These are phyloP conservation scores for Neurospora sp. DNA, from an alignment of 495 filamentous ascomycete genomes.

Conservation along the genomic window DNA sequence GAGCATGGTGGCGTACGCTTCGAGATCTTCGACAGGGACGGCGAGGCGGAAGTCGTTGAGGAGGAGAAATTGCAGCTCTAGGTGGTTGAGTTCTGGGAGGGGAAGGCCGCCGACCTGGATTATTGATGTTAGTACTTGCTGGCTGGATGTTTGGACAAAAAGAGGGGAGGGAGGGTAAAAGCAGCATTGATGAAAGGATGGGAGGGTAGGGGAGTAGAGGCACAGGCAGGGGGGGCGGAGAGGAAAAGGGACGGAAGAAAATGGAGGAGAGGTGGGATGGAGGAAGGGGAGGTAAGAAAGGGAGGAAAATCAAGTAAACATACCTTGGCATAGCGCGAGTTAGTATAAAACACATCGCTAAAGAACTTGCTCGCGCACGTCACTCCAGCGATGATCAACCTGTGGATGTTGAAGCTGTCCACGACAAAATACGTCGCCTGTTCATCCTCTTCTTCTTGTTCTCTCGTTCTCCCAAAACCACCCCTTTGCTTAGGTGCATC, in stretches of 20 bases:
- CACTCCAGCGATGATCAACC: slow-evolving; percentile 92
- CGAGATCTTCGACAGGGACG: slow-evolving; percentile 88
- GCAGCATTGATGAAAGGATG: too few species aligned
- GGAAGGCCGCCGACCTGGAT: slow-evolving; percentile 86
- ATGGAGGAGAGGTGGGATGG: neutral
- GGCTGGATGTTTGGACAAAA: neutral
- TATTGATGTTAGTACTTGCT: neutral
- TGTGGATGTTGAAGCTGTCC: slow-evolving; percentile 98
- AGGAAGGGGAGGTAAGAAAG: neutral
- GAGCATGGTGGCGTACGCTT: slow-evolving; percentile 96
- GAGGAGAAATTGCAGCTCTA: slow-evolving; percentile 92
- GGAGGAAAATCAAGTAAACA: slow-evolving; percentile 7
- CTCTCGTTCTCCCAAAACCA: neutral
- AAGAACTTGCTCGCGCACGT: slow-evolving; percentile 99
- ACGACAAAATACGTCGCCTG: slow-evolving; percentile 76
- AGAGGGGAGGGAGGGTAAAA: neutral
- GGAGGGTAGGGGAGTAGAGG: neutral
- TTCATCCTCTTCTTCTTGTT: slow-evolving; percentile 4
- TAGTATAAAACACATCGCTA: slow-evolving; percentile 98
- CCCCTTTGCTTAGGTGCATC: neutral
- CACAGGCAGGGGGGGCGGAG: neutral
- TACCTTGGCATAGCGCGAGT: slow-evolving; percentile 98
- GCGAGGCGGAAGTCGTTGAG: slow-evolving; percentile 96
- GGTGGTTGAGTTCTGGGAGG: slow-evolving; percentile 91
- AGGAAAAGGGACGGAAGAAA: neutral